phyloP scores from a whole-genome alignment of 1,284 basidiomycete species.

The Cystobasidium pallidum region DNA sequence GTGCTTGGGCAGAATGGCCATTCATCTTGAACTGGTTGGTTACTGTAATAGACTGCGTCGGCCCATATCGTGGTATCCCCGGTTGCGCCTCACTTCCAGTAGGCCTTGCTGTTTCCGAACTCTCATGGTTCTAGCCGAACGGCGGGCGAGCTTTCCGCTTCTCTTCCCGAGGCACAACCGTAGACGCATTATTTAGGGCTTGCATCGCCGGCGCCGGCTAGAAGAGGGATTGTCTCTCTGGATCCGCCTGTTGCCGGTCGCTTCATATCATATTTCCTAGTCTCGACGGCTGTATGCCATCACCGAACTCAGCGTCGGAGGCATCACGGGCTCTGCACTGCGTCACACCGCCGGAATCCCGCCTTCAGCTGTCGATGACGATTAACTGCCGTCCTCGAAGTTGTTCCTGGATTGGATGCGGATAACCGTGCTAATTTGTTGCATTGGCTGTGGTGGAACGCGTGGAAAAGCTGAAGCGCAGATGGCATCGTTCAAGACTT shows the following conservation, averaged over 20 bases:
- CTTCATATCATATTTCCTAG: too few species aligned
- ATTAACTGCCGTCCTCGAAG: constrained; percentile 54
- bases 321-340: constrained; percentile 54
- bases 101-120: not conserved
- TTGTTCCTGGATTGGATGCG: too few species aligned
- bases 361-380: constrained; percentile 53
- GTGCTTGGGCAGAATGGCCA: not conserved
- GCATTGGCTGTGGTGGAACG: too few species aligned
- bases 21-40: not conserved
- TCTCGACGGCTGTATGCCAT: constrained; percentile 57
- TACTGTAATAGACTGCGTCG: too few species aligned
- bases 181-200: not conserved
- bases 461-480: not conserved
- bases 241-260: too few species aligned
- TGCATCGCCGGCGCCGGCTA: too few species aligned
- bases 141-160: not conserved
- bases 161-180: too few species aligned
- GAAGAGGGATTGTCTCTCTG: too few species aligned
- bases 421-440: too few species aligned
- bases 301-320: constrained; percentile 50
- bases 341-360: constrained; percentile 56
- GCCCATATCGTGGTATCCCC: too few species aligned
- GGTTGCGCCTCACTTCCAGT: too few species aligned
- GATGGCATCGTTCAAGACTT: constrained; percentile 14
- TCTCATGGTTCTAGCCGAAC: not conserved